A percentile compares a stretch with the other conserved stretches of the same genome.
Conservation (phyloP, 768 basidiomycete species). For the Naganishia friedmannii region DNA sequence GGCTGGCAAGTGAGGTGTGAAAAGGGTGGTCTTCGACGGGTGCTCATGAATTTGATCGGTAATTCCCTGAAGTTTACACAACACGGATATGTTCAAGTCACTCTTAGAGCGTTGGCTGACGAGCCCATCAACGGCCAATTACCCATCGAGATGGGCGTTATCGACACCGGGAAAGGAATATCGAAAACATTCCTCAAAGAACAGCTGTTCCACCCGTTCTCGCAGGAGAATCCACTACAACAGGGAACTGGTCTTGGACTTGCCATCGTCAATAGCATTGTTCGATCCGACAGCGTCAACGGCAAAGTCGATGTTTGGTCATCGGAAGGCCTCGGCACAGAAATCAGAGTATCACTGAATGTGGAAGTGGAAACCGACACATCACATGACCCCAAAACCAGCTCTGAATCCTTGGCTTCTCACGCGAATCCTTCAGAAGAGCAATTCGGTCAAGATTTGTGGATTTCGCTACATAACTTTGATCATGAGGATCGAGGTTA, state of each 20-base stretch:
- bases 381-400: slow-evolving; percentile 35
- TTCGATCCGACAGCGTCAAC: slow-evolving; percentile 75
- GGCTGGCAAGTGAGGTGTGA: slow-evolving; percentile 86
- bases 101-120: slow-evolving; percentile 69
- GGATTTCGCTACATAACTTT: slow-evolving; percentile 72
- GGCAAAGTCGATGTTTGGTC: slow-evolving; percentile 94
- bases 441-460: slow-evolving; percentile 37
- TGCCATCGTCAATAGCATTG: slow-evolving; percentile 90
- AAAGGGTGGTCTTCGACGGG: slow-evolving; percentile 83
- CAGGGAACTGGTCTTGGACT: slow-evolving; percentile 90
- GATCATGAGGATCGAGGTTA: slow-evolving; percentile 64
- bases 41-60: slow-evolving; percentile 91
- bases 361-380: slow-evolving; percentile 62
- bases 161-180: slow-evolving; percentile 93
- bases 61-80: slow-evolving; percentile 91
- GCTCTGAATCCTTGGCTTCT: slow-evolving; percentile 44
- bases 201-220: slow-evolving; percentile 93
- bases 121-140: slow-evolving; percentile 58
- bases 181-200: slow-evolving; percentile 91
- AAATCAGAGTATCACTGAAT: slow-evolving; percentile 79
- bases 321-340: slow-evolving; percentile 82
- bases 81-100: slow-evolving; percentile 83
- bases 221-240: slow-evolving; percentile 90
- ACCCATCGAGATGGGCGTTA: slow-evolving; percentile 76
- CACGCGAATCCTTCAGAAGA: slow-evolving; percentile 41